phyloP scores from a whole-genome alignment of 768 basidiomycete genomes.

The Rhodotorula toruloides region DNA sequence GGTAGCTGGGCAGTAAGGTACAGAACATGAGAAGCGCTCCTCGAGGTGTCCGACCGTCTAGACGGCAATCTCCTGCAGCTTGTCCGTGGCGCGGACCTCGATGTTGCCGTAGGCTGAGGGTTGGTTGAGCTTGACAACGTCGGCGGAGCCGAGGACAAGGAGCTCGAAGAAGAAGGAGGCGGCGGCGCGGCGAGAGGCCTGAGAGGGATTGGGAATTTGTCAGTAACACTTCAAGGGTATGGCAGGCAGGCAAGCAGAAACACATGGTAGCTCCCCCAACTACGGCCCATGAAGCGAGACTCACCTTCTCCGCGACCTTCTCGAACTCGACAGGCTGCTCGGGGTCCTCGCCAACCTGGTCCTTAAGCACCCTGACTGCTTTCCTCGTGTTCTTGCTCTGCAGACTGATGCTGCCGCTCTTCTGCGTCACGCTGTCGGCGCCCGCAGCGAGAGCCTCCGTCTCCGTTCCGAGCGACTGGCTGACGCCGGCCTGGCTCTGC shows the following conservation, averaged over 20 bases:
- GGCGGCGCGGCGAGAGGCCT: slow-evolving; percentile 87
- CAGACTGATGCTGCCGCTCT: slow-evolving; percentile 34
- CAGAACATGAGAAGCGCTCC: no score
- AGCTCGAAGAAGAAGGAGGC: slow-evolving; percentile 97
- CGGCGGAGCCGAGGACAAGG: slow-evolving; percentile 85
- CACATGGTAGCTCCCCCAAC: not conserved
- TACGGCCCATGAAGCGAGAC: slow-evolving; percentile 1
- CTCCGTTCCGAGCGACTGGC: slow-evolving; percentile 23
- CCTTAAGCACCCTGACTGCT: slow-evolving; percentile 70
- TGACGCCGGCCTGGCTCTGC: not conserved
- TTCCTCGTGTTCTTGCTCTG: slow-evolving; percentile 71
- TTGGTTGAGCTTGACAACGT: slow-evolving; percentile 79
- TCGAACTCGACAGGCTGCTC: slow-evolving; percentile 65
- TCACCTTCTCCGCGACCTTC: slow-evolving; percentile 69
- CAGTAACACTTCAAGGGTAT: not conserved
- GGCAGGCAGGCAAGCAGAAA: not conserved
- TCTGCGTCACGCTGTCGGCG: slow-evolving; percentile 20
- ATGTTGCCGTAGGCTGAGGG: slow-evolving; percentile 75
- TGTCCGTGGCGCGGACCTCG: slow-evolving; percentile 70
- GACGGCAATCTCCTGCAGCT: slow-evolving; percentile 63
- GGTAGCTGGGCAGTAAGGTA: no score
- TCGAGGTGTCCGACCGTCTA: no score
- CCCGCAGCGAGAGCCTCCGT: slow-evolving; percentile 18
- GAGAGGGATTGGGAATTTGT: not conserved
- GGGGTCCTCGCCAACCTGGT: slow-evolving; percentile 54